phyloP scores from a whole-genome alignment of 2,329 filamentous ascomycete genomes.

The Claviceps monticola region DNA sequence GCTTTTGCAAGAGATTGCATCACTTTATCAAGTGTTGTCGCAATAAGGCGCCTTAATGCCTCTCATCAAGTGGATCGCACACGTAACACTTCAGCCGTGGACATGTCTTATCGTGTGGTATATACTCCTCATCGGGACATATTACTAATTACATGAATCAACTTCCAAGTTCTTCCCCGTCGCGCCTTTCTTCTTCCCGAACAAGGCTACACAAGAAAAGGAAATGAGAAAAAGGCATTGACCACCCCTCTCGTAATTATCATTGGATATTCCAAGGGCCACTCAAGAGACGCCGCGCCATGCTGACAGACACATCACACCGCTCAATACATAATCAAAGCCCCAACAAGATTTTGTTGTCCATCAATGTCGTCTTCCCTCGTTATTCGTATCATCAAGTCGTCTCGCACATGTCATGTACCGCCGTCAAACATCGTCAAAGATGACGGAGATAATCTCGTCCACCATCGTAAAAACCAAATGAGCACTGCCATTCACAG shows the following conservation, averaged over 20 bases:
- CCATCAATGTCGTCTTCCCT: neutral
- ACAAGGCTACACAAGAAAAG: neutral
- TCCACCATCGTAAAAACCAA: slow-evolving; percentile 58
- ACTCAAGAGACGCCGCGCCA: slow-evolving; percentile 2
- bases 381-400: neutral
- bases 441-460: slow-evolving; percentile 53
- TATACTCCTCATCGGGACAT: neutral
- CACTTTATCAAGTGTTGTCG: too few relatives aligned
- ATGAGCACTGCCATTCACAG: slow-evolving; percentile 37
- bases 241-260: neutral
- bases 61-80: neutral
- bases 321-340: neutral
- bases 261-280: neutral
- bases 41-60: neutral
- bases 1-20: too few relatives aligned
- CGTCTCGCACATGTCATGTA: neutral
- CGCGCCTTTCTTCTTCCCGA: too few relatives aligned
- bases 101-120: neutral
- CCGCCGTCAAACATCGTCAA: slow-evolving; percentile 27
- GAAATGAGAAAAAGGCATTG: neutral
- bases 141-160: neutral
- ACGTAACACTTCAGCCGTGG: neutral
- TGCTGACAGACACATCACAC: neutral
- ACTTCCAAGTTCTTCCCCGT: neutral
- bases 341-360: neutral